Base-by-base conservation (phyloP, 441 rosid species). In the Adansonia grandidieri region DNA sequence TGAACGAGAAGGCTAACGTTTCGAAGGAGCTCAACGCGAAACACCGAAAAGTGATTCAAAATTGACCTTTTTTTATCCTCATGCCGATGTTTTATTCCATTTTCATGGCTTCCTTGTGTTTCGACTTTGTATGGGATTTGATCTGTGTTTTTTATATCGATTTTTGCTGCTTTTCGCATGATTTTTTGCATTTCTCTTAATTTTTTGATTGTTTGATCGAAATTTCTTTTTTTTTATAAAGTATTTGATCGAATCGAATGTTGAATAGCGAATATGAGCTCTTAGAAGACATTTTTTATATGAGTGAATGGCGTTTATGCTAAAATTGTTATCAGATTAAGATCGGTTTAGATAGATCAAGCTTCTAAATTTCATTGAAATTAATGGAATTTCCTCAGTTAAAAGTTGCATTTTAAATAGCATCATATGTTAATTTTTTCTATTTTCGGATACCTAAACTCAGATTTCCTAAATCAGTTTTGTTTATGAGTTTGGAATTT, bases 1-100 rank as follows among this genome's bases (percentile, higher is more conserved):
- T 95, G 99, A 96, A 96, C 89, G 97, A 90, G 94, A 96, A 95
- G 94, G 99, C 99, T 67, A 91, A 81, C 91, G 99, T 96, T 64
- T 88, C 99, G 64, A 96, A 96, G 81, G 98, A 96, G 91, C 99
- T 96, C 82, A 96, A 94, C 89, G 98, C 95, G 32, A 91, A 76
- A 78, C 98, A 94, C 81, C 85, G 93, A 82, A 95, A 92, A 97
- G 99, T 93, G n/a, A 50, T 74, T 60, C 14, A 42, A 17, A 1
- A 9, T 69, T 69, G 28, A 6, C 63, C 57, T 32, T 77, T 73
- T 42, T 57, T 48, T 5, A 42, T 22, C 50, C 17, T 10, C 66
- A 70, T 65, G 67, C 62, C 9, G 17, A 67, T 73, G 32, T 77
- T 73, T 13, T 9, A 37, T 60, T 20, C 32, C 54, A 40, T 72